Evolutionary conservation across 768 basidiomycete genomes (phyloP).

Genomic region (Lepiota subincarnata): DNA sequence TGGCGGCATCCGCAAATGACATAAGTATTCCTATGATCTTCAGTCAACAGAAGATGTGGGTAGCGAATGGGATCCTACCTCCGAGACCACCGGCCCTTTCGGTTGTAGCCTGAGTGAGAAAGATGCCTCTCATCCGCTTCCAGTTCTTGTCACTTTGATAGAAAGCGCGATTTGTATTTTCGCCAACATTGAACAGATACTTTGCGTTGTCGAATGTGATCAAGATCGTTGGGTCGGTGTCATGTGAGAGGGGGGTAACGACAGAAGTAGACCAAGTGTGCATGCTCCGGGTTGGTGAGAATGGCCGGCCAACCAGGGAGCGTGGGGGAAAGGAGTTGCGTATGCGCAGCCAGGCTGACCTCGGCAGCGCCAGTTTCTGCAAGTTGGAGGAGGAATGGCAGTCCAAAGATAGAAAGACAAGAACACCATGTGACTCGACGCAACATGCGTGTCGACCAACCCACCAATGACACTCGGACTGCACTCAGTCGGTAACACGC

Average conservation of each 20-base stretch:
- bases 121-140: constrained; percentile 65
- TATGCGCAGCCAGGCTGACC: neutral
- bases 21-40: constrained; percentile 60
- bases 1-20: constrained; percentile 71
- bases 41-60: neutral
- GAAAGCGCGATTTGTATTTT: constrained; percentile 74
- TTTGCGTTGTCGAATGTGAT: constrained; percentile 74
- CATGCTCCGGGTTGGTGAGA: neutral
- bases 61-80: constrained; percentile 42
- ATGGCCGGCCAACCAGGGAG: neutral
- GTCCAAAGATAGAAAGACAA: neutral
- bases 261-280: constrained; percentile 62
- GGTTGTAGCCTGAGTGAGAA: constrained; percentile 63
- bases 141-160: constrained; percentile 63
- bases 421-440: neutral
- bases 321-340: neutral
- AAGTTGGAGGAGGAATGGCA: neutral
- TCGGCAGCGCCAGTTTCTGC: constrained; percentile 7
- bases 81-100: constrained; percentile 68
- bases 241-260: constrained; percentile 55
- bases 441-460: constrained; percentile 1
- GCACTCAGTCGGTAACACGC: neutral
- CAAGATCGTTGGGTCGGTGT: constrained; percentile 78
- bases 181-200: constrained; percentile 87
- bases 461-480: neutral